Base-by-base conservation (phyloP, 371 early-diverging fungal genomes). In the Mucor piriformis region DNA sequence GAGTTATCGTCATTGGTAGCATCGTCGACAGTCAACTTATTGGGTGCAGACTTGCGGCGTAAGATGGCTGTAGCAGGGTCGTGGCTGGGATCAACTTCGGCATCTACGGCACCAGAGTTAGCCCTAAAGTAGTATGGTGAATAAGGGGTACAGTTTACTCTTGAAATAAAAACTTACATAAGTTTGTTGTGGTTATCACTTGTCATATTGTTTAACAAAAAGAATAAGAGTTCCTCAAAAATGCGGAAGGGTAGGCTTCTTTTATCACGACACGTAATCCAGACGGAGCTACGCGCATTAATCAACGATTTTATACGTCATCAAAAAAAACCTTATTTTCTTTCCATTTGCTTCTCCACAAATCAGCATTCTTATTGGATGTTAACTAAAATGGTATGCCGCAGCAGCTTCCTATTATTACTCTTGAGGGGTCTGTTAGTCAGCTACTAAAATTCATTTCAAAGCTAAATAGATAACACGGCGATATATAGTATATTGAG, bases 11-110 rank as follows among this genome's bases (percentile, higher is more conserved):
- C 98, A 70, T 92, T 94, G 59, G 87, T 90, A 46, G 96, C 94
- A 70, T 97, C 98, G 73, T 97, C 98, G 16, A 97, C 96, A 77
- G 97, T 89, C 55, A 98, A 83, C 83, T 98, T 98, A 84, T 98
- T 97, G 27, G 96, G 96, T 42, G 97, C 89, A 7, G 92, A 72
- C 83, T 98, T 98, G 69, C 91, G 89, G 72, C 96, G 94, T 55
- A 98, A 84, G 66, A 98, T 98, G 50, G 98, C 98, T 11, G 93
- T 92, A 54, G 95, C 92, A 55, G 89, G 83, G 74, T 95, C 95
- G 55, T 91, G 81, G 50, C 78, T 84, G 35, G 86, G 83, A 77
- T 88, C 86, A 7, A 67, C 66, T 32, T 76, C 65, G 16, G 57
- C 42, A 43, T 62, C 64, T 18, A 82, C 73, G 48, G 64, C 58